Base-by-base conservation (phyloP, 1,139 yeast species). In the Blastobotrys persicus region DNA sequence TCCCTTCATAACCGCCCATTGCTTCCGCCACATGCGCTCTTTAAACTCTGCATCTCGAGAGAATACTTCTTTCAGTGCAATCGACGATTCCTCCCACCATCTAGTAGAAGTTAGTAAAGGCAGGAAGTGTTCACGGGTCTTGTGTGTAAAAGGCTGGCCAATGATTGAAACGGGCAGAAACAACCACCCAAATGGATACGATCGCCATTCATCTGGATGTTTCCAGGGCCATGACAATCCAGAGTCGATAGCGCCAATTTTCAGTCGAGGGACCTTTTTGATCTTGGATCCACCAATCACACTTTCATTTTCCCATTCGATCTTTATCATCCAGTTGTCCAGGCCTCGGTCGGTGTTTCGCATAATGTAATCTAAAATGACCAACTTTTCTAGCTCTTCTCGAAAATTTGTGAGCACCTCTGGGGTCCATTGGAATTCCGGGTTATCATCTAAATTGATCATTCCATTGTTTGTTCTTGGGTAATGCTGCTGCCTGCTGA, bases 171-270 rank as follows among this genome's bases (percentile, higher is more conserved):
- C 64, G 0, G 92, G 92, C 37, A 85, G 65, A 57, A 81, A 83
- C 26, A 85, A 67, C 92, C 92, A 85, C 0, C 92, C 92, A 66
- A 78, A 85, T 0, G 92, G 92, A 57, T 83, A 85, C 1, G 88
- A 81, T 48, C 92, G 68, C 89, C 91, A 84, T 60, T 83, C 89
- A 63, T 85, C 87, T 0, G 92, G 92, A 56, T 83, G 88, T 59
- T 85, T 85, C 91, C 91, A 85, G 3, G 92, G 92, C 58, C 83
- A 84, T 0, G 91, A 77, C 28, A 85, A 70, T 0, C 91, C 91
- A 2, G 88, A 83, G 60, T 85, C 92, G 46, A 85, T 85, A 0
- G 92, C 92, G 2, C 88, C 89, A 17, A 85, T 72, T 46, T 70
- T 74, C n/a, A 85, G 56, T 0, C 52, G 54, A 0, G 85, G 84